Percentiles rank a stretch among this genome's conserved stretches.
Conservation (phyloP, 768 basidiomycete species). For the Crucibulum laeve region DNA sequence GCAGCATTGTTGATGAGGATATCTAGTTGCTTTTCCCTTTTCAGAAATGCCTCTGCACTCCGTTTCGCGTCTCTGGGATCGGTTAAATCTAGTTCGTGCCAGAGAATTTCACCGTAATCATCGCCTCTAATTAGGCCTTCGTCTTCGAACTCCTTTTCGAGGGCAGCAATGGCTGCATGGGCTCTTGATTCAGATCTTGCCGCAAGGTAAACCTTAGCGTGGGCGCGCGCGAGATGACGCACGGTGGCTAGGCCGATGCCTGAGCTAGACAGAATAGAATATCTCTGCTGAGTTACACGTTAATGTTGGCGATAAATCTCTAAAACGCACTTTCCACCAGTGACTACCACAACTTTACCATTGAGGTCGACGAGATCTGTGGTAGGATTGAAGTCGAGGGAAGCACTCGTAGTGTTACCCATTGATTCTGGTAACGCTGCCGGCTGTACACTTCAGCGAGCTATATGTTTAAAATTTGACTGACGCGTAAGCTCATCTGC, state of each 20-base stretch:
- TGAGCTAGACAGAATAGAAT: constrained; percentile 10
- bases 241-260: constrained; percentile 45
- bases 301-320: too few relatives aligned
- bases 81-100: constrained; percentile 46
- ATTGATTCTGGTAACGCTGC: too few relatives aligned
- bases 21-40: constrained; percentile 48
- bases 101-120: constrained; percentile 42
- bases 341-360: constrained; percentile 6
- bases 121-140: constrained; percentile 34
- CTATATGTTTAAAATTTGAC: too few relatives aligned
- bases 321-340: constrained; percentile 10
- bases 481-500: too few relatives aligned
- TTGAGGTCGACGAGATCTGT: constrained; percentile 2
- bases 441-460: too few relatives aligned
- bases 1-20: constrained; percentile 58
- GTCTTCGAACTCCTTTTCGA: constrained; percentile 33
- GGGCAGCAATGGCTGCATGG: constrained; percentile 37
- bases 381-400: neutral
- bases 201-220: constrained; percentile 59
- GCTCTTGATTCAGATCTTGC: constrained; percentile 44
- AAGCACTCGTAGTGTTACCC: too few relatives aligned
- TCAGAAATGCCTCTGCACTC: constrained; percentile 45
- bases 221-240: constrained; percentile 43
- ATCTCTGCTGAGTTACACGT: too few relatives aligned
- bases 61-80: constrained; percentile 43